Conservation (phyloP, 768 basidiomycete species). For the Suillus luteus region DNA sequence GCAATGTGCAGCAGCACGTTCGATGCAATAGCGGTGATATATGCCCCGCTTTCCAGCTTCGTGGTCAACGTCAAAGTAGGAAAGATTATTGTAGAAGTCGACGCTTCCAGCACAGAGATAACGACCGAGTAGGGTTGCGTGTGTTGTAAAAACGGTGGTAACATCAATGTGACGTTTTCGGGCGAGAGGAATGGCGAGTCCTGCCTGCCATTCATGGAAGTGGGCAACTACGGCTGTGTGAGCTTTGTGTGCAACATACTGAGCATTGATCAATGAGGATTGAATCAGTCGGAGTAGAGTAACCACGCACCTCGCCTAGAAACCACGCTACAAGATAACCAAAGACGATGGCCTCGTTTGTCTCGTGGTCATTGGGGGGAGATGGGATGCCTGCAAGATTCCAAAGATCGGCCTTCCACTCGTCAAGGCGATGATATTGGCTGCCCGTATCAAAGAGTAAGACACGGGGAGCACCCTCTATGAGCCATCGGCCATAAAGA, state of each 20-base stretch:
- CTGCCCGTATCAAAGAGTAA: conserved; percentile 95
- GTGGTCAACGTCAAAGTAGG: conserved; percentile 99
- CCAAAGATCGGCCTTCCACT: conserved; percentile 99
- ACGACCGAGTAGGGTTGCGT: conserved; percentile 96
- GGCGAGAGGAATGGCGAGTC: conserved; percentile 91
- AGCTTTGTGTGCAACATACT: conserved; percentile 84
- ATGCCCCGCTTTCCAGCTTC: conserved; percentile 99
- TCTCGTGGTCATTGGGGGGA: conserved; percentile 95
- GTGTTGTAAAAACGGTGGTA: conserved; percentile 98
- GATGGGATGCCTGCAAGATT: conserved; percentile 97
- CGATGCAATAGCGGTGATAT: conserved; percentile 98
- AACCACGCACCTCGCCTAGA: conserved; percentile 83
- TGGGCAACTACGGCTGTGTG: conserved; percentile 91
- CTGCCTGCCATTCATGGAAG: conserved; percentile 99
- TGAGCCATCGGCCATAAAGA: conserved; percentile 96
- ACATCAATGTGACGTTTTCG: conserved; percentile 97
- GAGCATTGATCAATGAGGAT: conserved; percentile 11
- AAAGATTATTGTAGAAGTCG: conserved; percentile 99
- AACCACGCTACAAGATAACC: conserved; percentile 99
- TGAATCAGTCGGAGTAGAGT: conserved; percentile 16
- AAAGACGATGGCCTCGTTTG: conserved; percentile 97
- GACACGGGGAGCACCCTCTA: conserved; percentile 94
- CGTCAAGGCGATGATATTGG: conserved; percentile 85
- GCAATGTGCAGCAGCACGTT: conserved; percentile 91
- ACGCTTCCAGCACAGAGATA: conserved; percentile 98